phyloP scores from a whole-genome alignment of 106 monocot species.

The Acorus calamus region DNA sequence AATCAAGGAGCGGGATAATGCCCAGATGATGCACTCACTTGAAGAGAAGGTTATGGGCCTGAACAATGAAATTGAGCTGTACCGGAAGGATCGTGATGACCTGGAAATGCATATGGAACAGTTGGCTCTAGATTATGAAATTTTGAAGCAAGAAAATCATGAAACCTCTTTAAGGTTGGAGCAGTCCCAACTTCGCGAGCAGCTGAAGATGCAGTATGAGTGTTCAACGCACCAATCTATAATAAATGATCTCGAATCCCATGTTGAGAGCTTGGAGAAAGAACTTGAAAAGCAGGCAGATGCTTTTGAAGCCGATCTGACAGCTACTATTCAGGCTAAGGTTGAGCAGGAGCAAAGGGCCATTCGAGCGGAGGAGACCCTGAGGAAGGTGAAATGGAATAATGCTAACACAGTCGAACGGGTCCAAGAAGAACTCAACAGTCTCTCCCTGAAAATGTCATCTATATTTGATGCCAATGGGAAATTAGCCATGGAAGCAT shows the following conservation, averaged over 20 bases:
- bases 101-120: constrained; percentile 98
- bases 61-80: constrained; percentile 66
- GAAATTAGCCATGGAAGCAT: constrained; percentile 39
- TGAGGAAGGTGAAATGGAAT: constrained; percentile 49
- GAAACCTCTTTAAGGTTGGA: constrained; percentile 60
- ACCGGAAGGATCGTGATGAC: constrained; percentile 85
- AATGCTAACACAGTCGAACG: constrained; percentile 44
- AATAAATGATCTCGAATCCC: constrained; percentile 81
- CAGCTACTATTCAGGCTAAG: constrained; percentile 30
- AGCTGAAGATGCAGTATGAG: constrained; percentile 92
- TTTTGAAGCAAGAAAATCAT: constrained; percentile 95
- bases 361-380: constrained; percentile 58
- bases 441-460: constrained; percentile 48
- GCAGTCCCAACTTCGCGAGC: constrained; percentile 77
- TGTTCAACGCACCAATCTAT: constrained; percentile 78
- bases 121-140: constrained; percentile 93
- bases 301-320: constrained; percentile 56
- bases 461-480: constrained; percentile 59
- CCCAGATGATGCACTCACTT: constrained; percentile 18
- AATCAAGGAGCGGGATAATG: constrained; percentile 28
- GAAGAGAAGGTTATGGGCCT: constrained; percentile 53
- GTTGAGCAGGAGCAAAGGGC: constrained; percentile 78
- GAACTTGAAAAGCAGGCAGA: constrained; percentile 58
- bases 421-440: constrained; percentile 61
- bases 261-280: constrained; percentile 67